Evolutionary conservation across 164 flowering plant genomes (phyloP), one percentile per base, ranked within the genome.

Genomic region (Euptelea pleiosperma): DNA sequence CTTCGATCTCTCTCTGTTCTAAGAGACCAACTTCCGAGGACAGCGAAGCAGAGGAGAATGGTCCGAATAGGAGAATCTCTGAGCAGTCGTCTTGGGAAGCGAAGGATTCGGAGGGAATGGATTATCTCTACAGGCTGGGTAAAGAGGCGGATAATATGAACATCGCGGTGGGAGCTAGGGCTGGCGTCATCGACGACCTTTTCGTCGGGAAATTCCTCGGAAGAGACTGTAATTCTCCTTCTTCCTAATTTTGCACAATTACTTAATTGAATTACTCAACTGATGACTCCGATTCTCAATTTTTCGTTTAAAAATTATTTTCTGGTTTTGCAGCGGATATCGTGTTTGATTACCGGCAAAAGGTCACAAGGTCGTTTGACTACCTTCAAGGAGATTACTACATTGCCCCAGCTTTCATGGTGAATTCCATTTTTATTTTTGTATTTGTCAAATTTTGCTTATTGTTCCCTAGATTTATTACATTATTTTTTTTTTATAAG

Each of bases 341-440:
- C 57, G 98, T 91, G 75, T 91, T 91, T 68, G 98, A 88, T 77
- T 91, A 91, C 63, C 72, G 96, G 30, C 96, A 91, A 64, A 91
- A 83, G 68, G 92, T 73, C 65, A 91, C 96, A 0, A 82, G 92
- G 73, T 79, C 98, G 28, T 91, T 91, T 56, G 82, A 85, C 72
- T 79, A 91, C 49, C 88, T 91, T 52, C 88, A 83, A 70, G 98
- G 98, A 21, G 96, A 91, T 72, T 91, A 89, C 45, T 91, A 89
- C 77, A 86, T 91, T 51, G 94, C 98, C 26, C 98, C 98, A 0
- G 30, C 66, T 22, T 91, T 89, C 80, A 72, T 91, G 96, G 98
- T 85, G 62, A 62, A 64, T 65, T 48, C 15, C 19, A 14, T 30
- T 18, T 56, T 55, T 29, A 3, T 14, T 1, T 15, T 19, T 29